These are phyloP conservation scores for Psidium guajava DNA, from an alignment of 345 rosid genomes.

Conservation along the genomic window DNA sequence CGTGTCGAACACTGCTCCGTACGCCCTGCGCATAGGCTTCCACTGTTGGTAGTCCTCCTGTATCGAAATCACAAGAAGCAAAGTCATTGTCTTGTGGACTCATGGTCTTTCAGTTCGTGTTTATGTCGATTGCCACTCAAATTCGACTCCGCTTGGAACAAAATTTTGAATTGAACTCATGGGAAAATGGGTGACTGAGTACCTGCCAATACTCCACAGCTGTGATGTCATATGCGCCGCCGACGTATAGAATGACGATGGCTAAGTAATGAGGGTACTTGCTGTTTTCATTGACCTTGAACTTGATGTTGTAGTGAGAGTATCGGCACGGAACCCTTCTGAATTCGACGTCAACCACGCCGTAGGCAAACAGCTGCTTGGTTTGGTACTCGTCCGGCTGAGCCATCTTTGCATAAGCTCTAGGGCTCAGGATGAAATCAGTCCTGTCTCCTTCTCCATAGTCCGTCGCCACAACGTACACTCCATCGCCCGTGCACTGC, in stretches of 20 bases:
- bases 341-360: constrained; percentile 75
- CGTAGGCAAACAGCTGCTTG: constrained; percentile 36
- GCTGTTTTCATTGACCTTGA: constrained; percentile 69
- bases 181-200: neutral
- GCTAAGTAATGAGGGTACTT: constrained; percentile 57
- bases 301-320: constrained; percentile 29
- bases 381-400: constrained; percentile 12
- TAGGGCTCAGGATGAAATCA: constrained; percentile 71
- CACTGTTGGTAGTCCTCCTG: constrained; percentile 60
- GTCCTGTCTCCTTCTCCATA: constrained; percentile 69
- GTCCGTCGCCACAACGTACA: constrained; percentile 65
- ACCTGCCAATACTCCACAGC: constrained; percentile 65
- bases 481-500: constrained; percentile 56
- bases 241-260: constrained; percentile 32
- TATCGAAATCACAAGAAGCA: neutral
- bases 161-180: neutral
- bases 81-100: neutral
- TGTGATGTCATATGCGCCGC: constrained; percentile 46
- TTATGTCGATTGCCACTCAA: neutral
- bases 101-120: neutral
- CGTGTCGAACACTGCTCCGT: constrained; percentile 61
- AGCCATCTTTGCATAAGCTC: constrained; percentile 51
- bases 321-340: constrained; percentile 55
- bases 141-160: neutral
- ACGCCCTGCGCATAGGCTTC: constrained; percentile 63